Base-by-base conservation (phyloP, 208 protist species). In the Trypanosoma grayi region DNA sequence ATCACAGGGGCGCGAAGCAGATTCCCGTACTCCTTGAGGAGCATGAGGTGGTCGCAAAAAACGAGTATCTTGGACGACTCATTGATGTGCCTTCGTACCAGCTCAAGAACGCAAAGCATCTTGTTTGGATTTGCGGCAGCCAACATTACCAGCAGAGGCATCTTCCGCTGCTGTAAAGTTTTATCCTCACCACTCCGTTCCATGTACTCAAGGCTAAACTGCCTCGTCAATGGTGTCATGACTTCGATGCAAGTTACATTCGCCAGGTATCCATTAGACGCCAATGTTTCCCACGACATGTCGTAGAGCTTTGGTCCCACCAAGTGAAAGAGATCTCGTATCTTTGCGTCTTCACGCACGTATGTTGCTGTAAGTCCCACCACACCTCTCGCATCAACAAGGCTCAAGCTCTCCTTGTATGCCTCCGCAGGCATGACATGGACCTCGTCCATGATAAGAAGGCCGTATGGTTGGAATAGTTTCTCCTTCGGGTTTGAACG, bases 251-350 rank as follows among this genome's bases (percentile, higher is more conserved):
- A 99, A 66, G 98, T 87, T 4, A 99, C 98, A 36, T 90, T 90
- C 2, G 99, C 98, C 24, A 99, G 83, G 62, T 96, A 98, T 10
- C 98, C 98, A 47, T 88, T 77, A 39, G 64, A 75, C 36, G 90
- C 83, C 6, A 99, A 80, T 53, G 98, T 94, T 43, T 99, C 93
- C 98, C 98, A 99, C 46, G 99, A 99, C 0, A 99, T 96, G 47
- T 99, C 98, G 76, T 98, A 99, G 34, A 99, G 79, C 72, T 99
- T 99, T 13, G 99, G 98, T 2, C 99, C 99, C 44, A 99, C 98
- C 6, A 99, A 83, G 73, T 98, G 97, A 50, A 98, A 97, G 1
- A 99, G 75, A 70, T 99, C 97, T 13, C 86, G 73, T 55, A 99
- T 99, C 56, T 94, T 96, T 39, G 97, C 81, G 82, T 99, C 99